Percentiles rank a stretch among this genome's conserved stretches.
These are phyloP conservation scores for Neurospora sp. DNA, from an alignment of 495 filamentous ascomycete genomes.

Conservation along the genomic window DNA sequence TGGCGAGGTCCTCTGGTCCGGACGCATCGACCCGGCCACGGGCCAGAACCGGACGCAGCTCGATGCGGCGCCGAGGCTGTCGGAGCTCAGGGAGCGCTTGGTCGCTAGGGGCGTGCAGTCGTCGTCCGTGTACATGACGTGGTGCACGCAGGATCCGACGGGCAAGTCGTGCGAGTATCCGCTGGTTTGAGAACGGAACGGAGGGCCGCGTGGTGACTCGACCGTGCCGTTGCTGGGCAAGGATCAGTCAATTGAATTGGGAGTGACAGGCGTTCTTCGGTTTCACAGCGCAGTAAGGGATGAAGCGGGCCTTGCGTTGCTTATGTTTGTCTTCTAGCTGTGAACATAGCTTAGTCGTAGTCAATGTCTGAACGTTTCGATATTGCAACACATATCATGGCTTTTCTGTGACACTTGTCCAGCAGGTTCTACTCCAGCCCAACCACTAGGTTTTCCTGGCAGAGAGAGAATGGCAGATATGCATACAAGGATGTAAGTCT, in stretches of 20 bases:
- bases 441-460: neutral
- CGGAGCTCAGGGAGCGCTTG: slow-evolving; percentile 63
- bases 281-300: neutral
- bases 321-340: neutral
- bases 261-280: neutral
- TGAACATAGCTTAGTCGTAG: neutral
- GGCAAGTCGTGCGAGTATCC: slow-evolving; percentile 22
- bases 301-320: neutral
- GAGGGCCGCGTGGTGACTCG: neutral
- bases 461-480: too few species aligned
- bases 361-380: neutral
- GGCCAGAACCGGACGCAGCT: slow-evolving; percentile 57
- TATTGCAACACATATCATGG: neutral
- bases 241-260: neutral
- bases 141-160: slow-evolving; percentile 38
- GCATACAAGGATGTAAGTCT: too few species aligned
- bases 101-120: slow-evolving; percentile 52
- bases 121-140: slow-evolving; percentile 45
- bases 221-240: neutral
- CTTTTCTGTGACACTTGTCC: neutral
- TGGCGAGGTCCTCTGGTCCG: slow-evolving; percentile 69
- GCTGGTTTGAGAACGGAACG: slow-evolving; percentile 1
- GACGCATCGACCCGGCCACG: slow-evolving; percentile 40
- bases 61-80: slow-evolving; percentile 52
- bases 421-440: neutral